Evolutionary conservation across 805 yeast genomes (phyloP).

Genomic region (Pichia exigua): DNA sequence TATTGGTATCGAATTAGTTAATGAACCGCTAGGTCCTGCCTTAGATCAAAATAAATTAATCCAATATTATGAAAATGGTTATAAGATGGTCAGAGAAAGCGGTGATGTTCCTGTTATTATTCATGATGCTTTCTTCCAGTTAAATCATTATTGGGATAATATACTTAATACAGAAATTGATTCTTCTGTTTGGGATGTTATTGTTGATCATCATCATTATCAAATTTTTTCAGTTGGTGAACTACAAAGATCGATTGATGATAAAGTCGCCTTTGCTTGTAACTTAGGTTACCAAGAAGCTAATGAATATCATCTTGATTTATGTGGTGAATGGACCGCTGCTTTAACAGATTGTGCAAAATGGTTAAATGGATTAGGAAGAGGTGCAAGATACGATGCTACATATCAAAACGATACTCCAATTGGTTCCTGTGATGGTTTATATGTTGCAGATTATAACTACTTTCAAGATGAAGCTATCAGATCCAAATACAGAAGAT

Average conservation of each 20-base stretch:
- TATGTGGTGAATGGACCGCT: conserved; percentile 86
- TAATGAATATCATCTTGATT: conserved; percentile 59
- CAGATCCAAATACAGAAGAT: conserved; percentile 53
- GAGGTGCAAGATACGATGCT: conserved; percentile 78
- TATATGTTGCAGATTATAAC: conserved; percentile 32
- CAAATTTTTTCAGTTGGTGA: conserved; percentile 70
- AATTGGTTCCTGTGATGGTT: conserved; percentile 56
- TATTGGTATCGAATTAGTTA: conserved; percentile 75
- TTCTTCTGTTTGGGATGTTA: conserved; percentile 44
- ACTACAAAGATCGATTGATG: conserved; percentile 49
- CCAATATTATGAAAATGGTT: conserved; percentile 56
- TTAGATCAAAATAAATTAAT: conserved; percentile 52
- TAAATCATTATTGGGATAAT: conserved; percentile 54
- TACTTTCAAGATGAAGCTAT: conserved; percentile 52
- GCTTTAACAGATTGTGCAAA: conserved; percentile 88
- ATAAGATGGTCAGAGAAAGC: conserved; percentile 49
- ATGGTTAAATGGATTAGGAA: conserved; percentile 82
- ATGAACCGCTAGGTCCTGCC: conserved; percentile 80
- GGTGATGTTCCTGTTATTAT: conserved; percentile 41
- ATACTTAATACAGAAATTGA: conserved; percentile 35
- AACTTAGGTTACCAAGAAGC: conserved; percentile 35
- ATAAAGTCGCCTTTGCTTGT: conserved; percentile 52
- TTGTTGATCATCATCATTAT: conserved; percentile 85
- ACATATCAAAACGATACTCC: conserved; percentile 31
- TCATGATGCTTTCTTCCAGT: conserved; percentile 68